Evolutionary conservation across 176 grass and related monocot genomes (phyloP).

Genomic region (Poa annua): DNA sequence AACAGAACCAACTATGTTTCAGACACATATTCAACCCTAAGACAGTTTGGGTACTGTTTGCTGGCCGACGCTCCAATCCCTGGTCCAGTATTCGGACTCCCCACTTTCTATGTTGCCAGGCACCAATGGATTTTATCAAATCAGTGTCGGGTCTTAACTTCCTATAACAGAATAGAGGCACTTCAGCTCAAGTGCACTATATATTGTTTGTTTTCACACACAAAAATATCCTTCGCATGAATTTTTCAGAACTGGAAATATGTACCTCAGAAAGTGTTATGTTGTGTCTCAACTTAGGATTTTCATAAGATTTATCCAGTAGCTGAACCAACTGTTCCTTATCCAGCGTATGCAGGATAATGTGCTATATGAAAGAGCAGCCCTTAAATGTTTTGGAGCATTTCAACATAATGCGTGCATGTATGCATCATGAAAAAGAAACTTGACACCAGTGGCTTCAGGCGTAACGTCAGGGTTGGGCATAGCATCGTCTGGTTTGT

Average conservation of each 20-base stretch:
- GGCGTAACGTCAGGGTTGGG: neutral
- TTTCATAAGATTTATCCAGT: neutral
- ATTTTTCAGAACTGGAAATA: no score
- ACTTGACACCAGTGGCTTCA: conserved; percentile 8
- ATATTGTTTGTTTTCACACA: no score
- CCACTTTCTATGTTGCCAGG: neutral
- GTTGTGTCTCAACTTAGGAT: neutral
- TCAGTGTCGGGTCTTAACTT: neutral
- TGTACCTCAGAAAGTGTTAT: neutral
- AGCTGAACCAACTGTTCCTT: neutral
- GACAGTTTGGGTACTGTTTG: conserved; percentile 39
- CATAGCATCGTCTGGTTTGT: neutral
- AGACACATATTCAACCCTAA: conserved; percentile 47
- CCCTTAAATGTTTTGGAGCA: neutral
- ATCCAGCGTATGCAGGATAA: neutral
- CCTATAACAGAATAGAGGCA: no score
- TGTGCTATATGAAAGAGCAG: neutral
- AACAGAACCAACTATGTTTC: conserved; percentile 37
- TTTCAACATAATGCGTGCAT: neutral
- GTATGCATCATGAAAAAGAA: neutral
- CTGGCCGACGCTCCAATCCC: conserved; percentile 22
- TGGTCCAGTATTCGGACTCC: conserved; percentile 16
- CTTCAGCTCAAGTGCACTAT: no score
- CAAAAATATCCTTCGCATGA: no score
- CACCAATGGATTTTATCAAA: neutral